Evolutionary conservation across 1,284 basidiomycete genomes (phyloP), one percentile per base, ranked within the genome.

Genomic region (Malassezia arunalokei): DNA sequence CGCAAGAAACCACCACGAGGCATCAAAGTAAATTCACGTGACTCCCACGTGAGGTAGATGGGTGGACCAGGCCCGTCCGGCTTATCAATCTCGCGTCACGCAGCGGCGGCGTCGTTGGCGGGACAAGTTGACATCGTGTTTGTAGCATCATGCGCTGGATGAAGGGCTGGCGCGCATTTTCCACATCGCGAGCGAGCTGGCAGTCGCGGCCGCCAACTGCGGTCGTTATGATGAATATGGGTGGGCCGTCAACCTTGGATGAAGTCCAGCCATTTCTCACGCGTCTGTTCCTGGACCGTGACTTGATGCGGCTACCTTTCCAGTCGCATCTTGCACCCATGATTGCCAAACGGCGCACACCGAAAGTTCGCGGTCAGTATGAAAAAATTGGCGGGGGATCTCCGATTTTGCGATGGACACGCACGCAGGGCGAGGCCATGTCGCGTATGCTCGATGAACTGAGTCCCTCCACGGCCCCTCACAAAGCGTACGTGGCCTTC

Each of bases 201-300:
- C 47, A 24, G 11, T 5, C 43, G 47, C 15, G 41, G 8, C 46
- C 58, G 11, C 68, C 68, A 5, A 76, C 71, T 86, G 92, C 85
- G 37, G 81, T 98, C 55, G 86, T 98, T 31, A 87, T 98, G 85
- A 79, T 98, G 77, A 98, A 96, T 76, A 96, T 98, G 92, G 92
- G 92, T 42, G 92, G 92, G 0, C 92, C 92, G 8, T 82, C 85
- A 38, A 94, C 88, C 1, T 54, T 72, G 11, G 66, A 73, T 15
- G 75, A 76, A 43, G 75, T 75, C 3, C 68, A 72, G 42, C 71
- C 75, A 75, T 99, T 96, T 74, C 80, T 99, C 57, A 87, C 83
- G 60, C 86, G 90, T 59, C 81, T 99, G 43, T 99, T 99, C 74
- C 82, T 83, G 71, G 94, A 98, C 75, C 80, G 83, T 41, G 94